Evolutionary conservation across 78 protist species (phyloP).

Genomic region (Dictyostelium brefeldianum): DNA sequence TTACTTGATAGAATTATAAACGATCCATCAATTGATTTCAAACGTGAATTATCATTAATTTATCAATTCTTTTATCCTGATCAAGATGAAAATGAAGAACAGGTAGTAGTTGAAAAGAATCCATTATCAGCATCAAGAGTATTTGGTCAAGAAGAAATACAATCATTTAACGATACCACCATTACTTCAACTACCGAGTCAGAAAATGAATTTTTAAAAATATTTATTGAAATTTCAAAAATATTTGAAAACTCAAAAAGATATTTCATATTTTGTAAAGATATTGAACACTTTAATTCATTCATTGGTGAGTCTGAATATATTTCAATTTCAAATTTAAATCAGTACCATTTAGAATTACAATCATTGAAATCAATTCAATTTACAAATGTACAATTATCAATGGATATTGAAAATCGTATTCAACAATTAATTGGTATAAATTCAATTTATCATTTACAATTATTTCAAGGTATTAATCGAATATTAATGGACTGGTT

Average conservation of each 20-base stretch:
- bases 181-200: not conserved
- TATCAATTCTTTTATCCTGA: not conserved
- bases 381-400: not conserved
- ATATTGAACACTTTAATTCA: slow-evolving; percentile 5
- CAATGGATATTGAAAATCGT: slow-evolving; percentile 7
- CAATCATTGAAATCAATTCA: not conserved
- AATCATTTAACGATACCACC: no score
- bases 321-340: not conserved
- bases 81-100: not conserved
- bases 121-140: not conserved
- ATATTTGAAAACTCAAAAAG: not conserved
- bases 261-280: slow-evolving; percentile 10
- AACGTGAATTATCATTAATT: slow-evolving; percentile 4
- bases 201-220: not conserved
- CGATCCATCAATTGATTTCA: slow-evolving; percentile 32
- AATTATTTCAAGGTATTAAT: slow-evolving; percentile 20
- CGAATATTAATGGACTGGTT: slow-evolving; percentile 14
- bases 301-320: not conserved
- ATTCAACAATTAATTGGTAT: not conserved
- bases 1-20: not conserved
- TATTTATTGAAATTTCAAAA: not conserved
- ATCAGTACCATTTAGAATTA: not conserved
- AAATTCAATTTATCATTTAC: slow-evolving; percentile 15
- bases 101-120: not conserved
- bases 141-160: not conserved